Evolutionary conservation across 495 filamentous ascomycete species (phyloP).

Genomic region (Penicillium waksmanii): DNA sequence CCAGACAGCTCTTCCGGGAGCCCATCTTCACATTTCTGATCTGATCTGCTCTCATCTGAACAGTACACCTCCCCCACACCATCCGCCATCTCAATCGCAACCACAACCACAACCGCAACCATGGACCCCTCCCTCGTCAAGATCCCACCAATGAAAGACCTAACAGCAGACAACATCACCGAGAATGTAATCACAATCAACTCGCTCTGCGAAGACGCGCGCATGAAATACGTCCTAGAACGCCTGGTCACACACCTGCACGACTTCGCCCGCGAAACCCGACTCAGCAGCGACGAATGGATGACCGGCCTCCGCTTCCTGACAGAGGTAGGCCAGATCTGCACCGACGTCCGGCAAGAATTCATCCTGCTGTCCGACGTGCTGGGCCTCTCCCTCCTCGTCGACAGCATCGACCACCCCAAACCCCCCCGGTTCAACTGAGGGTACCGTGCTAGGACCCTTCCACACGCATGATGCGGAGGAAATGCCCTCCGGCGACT

Average conservation of each 20-base stretch:
- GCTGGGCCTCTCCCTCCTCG: conserved; percentile 84
- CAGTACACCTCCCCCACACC: too few relatives aligned
- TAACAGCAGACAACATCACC: conserved; percentile 84
- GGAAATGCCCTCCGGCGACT: conserved; percentile 60
- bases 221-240: conserved; percentile 73
- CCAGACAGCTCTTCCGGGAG: background rate
- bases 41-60: too few relatives aligned
- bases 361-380: conserved; percentile 94
- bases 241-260: conserved; percentile 78
- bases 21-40: too few relatives aligned
- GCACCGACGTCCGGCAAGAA: conserved; percentile 77
- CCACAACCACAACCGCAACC: conserved; percentile 2
- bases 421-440: conserved; percentile 73
- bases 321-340: conserved; percentile 73
- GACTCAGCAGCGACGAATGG: conserved; percentile 80
- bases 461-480: conserved; percentile 93
- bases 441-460: conserved; percentile 88
- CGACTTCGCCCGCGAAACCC: conserved; percentile 81
- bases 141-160: conserved; percentile 67
- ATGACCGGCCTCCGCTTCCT: conserved; percentile 73
- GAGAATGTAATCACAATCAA: conserved; percentile 75
- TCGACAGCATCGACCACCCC: conserved; percentile 91
- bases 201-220: conserved; percentile 65
- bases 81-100: background rate
- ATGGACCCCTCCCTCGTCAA: conserved; percentile 59